Evolutionary conservation across 257 asterid species (phyloP).

Genomic region (Linderniella brevidens): DNA sequence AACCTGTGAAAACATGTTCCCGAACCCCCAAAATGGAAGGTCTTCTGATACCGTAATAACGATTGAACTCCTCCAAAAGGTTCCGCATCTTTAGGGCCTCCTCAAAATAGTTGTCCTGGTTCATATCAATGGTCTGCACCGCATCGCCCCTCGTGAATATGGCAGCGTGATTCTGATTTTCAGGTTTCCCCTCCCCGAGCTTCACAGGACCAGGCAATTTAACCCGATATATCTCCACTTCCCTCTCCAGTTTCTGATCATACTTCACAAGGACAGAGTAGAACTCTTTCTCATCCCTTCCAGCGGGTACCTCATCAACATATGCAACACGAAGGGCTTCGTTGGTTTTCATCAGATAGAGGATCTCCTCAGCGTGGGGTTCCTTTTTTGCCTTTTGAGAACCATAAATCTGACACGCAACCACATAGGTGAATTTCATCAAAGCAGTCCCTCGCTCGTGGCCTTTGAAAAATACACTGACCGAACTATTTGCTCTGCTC

Average conservation of each 20-base stretch:
- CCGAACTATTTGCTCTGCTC: constrained; percentile 59
- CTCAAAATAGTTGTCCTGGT: constrained; percentile 88
- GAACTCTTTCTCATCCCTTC: constrained; percentile 66
- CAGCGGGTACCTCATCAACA: constrained; percentile 66
- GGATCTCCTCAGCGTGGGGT: constrained; percentile 79
- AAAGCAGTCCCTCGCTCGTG: constrained; percentile 63
- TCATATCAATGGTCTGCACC: constrained; percentile 89
- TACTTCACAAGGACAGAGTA: constrained; percentile 85
- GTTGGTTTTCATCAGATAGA: constrained; percentile 57
- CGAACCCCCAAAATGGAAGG: constrained; percentile 94
- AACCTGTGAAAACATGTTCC: constrained; percentile 87
- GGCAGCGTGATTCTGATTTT: constrained; percentile 90
- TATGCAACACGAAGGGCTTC: constrained; percentile 94
- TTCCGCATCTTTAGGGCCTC: constrained; percentile 94
- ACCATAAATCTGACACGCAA: constrained; percentile 96
- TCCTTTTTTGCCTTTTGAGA: constrained; percentile 59
- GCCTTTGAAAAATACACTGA: constrained; percentile 60
- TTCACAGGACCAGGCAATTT: constrained; percentile 85
- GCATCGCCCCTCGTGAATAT: constrained; percentile 97
- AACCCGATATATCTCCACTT: constrained; percentile 78
- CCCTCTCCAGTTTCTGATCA: constrained; percentile 54
- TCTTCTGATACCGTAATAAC: constrained; percentile 54
- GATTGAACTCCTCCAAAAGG: constrained; percentile 81
- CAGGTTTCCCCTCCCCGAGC: constrained; percentile 98
- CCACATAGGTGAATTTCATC: constrained; percentile 78